Base-by-base conservation (phyloP, 805 yeast species). In the Ogataea pilisensis region DNA sequence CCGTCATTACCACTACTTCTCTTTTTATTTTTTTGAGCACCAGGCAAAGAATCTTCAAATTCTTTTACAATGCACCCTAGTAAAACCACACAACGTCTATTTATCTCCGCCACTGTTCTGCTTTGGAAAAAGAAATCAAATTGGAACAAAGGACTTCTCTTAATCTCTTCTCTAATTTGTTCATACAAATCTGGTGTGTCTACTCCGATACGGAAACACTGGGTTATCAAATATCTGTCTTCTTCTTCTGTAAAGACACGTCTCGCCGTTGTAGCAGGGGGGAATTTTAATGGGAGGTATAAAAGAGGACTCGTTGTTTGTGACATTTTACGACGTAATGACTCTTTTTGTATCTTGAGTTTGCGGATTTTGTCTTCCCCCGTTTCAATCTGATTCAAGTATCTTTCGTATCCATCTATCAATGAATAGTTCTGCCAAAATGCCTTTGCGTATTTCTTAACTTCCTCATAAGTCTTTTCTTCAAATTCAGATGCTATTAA, bases 391-490 rank as follows among this genome's bases (percentile, higher is more conserved):
- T 82, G 91, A 16, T 74, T 69, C 39, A 90, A 64, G 61, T 83
- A 87, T 48, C 86, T 76, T 50, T 93, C 99, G 63, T 82, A 83
- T 9, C 96, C 95, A 26, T 91, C 98, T 46, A 93, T 82, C 50
- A 82, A 85, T 37, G 76, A 70, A 55, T 79, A 82, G 38, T 83
- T 74, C 20, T 72, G 55, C 99, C 98, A 93, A 61, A 93, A 93
- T 8, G 74, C 83, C 38, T 72, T 71, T 11, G 90, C 80, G 59
- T 91, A 93, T 28, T 76, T 82, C 43, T 78, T 63, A 11, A 91
- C 85, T 46, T 93, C 96, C 9, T 85, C 95, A 21, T 68, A 60
- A 0, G 89, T 73, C 62, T 93, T 93, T 38, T 82, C 89, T 20
- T 85, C 90, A 57, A 90, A 77, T 57, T 90, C 96, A 11, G 73